Evolutionary conservation across 305 asterid species (phyloP).

Genomic region (Solanum hybrid): DNA sequence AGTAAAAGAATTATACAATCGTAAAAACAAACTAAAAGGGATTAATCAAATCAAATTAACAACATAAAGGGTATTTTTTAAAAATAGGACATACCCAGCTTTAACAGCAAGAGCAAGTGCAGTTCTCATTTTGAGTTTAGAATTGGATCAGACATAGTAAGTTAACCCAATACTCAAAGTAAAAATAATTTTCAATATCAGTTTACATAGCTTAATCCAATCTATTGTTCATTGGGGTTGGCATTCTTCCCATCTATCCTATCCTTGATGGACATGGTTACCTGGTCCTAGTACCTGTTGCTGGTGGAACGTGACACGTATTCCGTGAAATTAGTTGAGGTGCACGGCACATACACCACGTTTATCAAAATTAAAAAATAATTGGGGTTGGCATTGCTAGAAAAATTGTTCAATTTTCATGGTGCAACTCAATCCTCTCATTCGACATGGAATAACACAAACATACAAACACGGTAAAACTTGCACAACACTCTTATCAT

Average conservation of each 20-base stretch:
- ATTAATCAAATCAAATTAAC: neutral
- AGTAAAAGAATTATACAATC: neutral
- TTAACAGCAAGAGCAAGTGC: conserved; percentile 78
- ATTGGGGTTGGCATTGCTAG: neutral
- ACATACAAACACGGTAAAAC: neutral
- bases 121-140: conserved; percentile 88
- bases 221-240: neutral
- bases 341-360: neutral
- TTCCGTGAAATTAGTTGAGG: neutral
- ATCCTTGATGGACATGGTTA: neutral
- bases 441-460: neutral
- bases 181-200: neutral
- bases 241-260: neutral
- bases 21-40: neutral
- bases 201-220: neutral
- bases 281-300: neutral
- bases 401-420: neutral
- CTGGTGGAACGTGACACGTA: neutral
- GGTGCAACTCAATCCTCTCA: neutral
- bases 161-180: conserved; percentile 32
- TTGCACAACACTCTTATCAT: neutral
- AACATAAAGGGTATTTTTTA: neutral
- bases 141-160: conserved; percentile 76
- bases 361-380: neutral
- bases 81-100: conserved; percentile 54